Conservation (phyloP, 169 alveolate species). For the Babesia bigemina region DNA sequence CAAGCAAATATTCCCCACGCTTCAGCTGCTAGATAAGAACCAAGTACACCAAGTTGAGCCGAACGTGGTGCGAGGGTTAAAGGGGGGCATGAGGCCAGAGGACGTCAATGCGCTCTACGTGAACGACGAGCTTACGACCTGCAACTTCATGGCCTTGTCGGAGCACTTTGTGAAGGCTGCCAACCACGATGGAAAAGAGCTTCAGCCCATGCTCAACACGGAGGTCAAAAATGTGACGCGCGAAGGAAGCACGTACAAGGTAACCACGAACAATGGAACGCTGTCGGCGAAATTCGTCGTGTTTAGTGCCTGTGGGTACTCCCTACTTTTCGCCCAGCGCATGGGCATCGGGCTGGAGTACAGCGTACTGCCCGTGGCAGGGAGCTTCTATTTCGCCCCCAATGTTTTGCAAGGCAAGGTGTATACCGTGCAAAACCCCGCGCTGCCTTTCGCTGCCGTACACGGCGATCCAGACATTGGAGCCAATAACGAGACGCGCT, state of each 20-base stretch:
- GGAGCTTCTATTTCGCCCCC: constrained; percentile 83
- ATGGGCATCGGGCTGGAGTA: constrained; percentile 82
- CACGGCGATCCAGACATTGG: constrained; percentile 88
- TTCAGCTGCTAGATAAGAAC: constrained; percentile 66
- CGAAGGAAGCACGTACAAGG: constrained; percentile 55
- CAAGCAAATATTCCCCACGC: constrained; percentile 67
- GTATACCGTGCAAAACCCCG: constrained; percentile 85
- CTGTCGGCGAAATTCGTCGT: constrained; percentile 79
- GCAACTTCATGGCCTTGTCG: constrained; percentile 74
- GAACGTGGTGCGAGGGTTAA: constrained; percentile 59
- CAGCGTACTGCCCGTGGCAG: constrained; percentile 86
- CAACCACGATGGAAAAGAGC: constrained; percentile 51
- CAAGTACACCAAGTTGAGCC: constrained; percentile 80
- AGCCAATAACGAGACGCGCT: constrained; percentile 74
- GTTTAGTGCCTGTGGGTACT: constrained; percentile 86
- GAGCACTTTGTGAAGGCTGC: constrained; percentile 76
- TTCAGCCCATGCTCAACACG: constrained; percentile 66
- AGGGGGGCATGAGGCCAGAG: constrained; percentile 50
- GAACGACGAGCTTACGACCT: constrained; percentile 80
- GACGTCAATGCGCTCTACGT: constrained; percentile 75
- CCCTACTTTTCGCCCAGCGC: constrained; percentile 81
- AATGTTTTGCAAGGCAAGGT: constrained; percentile 81
- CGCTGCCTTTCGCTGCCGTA: constrained; percentile 85
- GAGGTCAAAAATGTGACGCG: constrained; percentile 72
- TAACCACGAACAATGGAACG: constrained; percentile 70